Evolutionary conservation across 2,329 filamentous ascomycete genomes (phyloP).

Genomic region (Pleomassaria siparia): DNA sequence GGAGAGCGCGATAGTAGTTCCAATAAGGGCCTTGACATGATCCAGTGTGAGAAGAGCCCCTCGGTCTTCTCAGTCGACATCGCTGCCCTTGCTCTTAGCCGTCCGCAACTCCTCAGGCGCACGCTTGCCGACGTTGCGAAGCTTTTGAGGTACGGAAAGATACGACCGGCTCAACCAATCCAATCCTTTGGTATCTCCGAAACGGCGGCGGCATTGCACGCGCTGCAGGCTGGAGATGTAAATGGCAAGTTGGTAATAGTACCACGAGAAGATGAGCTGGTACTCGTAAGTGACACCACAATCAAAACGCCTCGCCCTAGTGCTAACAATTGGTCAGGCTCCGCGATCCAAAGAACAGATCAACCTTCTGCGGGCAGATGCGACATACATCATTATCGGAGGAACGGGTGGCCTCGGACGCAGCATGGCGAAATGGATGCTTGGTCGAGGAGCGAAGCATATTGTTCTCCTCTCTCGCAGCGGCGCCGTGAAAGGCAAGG

Average conservation of each 20-base stretch:
- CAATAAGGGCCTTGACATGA: constrained; percentile 11
- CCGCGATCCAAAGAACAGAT: neutral
- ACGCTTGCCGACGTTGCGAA: constrained; percentile 17
- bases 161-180: constrained; percentile 10
- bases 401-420: constrained; percentile 24
- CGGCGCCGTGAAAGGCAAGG: constrained; percentile 8
- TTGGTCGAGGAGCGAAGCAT: constrained; percentile 19
- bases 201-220: constrained; percentile 15
- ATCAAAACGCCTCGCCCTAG: neutral
- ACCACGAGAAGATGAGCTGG: constrained; percentile 18
- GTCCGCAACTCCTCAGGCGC: constrained; percentile 18
- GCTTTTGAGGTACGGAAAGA: constrained; percentile 19
- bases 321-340: neutral
- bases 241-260: constrained; percentile 21
- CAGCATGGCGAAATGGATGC: constrained; percentile 21
- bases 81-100: constrained; percentile 13
- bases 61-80: constrained; percentile 16
- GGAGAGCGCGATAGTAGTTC: constrained; percentile 8
- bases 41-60: constrained; percentile 13
- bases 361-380: constrained; percentile 7
- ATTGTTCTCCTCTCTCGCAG: constrained; percentile 19
- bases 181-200: constrained; percentile 16
- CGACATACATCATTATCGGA: constrained; percentile 23
- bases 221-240: constrained; percentile 10
- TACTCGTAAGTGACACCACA: constrained; percentile 17